Base-by-base conservation (phyloP, 192 early-diverging fungal species). In the Coemansia biformis region DNA sequence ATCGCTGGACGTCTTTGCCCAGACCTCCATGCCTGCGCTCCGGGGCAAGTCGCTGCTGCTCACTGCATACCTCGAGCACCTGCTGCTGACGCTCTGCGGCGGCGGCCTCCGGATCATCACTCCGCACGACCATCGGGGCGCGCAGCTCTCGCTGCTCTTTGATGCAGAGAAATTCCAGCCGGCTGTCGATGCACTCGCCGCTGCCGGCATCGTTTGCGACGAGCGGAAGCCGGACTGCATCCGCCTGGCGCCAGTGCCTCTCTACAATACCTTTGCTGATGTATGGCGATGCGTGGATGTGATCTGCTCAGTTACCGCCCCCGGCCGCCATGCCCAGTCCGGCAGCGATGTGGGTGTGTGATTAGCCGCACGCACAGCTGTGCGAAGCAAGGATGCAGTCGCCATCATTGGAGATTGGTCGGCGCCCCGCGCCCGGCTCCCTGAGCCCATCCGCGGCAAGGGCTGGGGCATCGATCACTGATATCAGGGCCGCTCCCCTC, bases 171-270 rank as follows among this genome's bases (percentile, higher is more conserved):
- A 62, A 16, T 81, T 86, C 15, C 57, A 70, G 30, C 54, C 53
- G 2, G 80, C 92, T 5, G 86, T 87, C 75, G 59, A 76, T 0
- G 78, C 56, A 0, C 70, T 98, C 51, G 43, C 57, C 17, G 51
- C 43, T 7, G 52, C 76, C 3, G 93, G 86, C 5, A 79, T 94
- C 8, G 77, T 96, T 31, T 81, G 83, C 16, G 96, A 98, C 52
- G 88, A 93, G 51, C 76, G 96, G 24, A 86, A 87, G 53, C 93
- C 92, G 1, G 82, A 91, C 77, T 88, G 88, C 26, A 91, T 98
- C 50, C 78, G 96, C 32, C 68, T 98, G 23, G 85, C 89, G 5
- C 96, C 96, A 9, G 79, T 79, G 13, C 93, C 96, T 13, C 73
- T 98, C 22, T 98, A 96, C 65, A 90, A 92, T 63, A 81, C 79